These are phyloP conservation scores for Camellia sinensis DNA, from an alignment of 148 eudicot genomes.

Conservation along the genomic window DNA sequence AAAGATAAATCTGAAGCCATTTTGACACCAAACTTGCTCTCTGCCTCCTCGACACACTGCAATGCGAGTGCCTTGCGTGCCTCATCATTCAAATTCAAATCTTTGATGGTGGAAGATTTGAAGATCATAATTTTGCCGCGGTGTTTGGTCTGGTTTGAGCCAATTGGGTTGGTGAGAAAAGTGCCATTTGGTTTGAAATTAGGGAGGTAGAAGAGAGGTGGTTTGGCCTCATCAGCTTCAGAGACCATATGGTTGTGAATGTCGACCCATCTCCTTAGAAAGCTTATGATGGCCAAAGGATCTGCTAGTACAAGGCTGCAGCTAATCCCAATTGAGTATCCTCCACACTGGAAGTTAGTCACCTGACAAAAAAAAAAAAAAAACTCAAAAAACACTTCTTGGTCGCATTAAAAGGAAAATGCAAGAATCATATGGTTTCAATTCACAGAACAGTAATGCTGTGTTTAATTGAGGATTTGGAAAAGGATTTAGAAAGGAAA, in stretches of 20 bases:
- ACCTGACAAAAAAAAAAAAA: slow-evolving; percentile 29
- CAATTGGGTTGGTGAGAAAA: background rate
- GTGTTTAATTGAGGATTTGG: too few relatives aligned
- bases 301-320: slow-evolving; percentile 49
- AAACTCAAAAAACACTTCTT: too few relatives aligned
- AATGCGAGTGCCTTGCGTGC: slow-evolving; percentile 20
- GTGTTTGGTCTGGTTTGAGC: slow-evolving; percentile 1
- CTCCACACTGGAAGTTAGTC: slow-evolving; percentile 53
- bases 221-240: slow-evolving; percentile 12
- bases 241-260: slow-evolving; percentile 30
- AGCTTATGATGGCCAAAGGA: slow-evolving; percentile 35
- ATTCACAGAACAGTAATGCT: too few relatives aligned
- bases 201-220: slow-evolving; percentile 33
- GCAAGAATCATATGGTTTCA: too few relatives aligned
- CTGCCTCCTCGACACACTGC: slow-evolving; percentile 32
- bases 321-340: slow-evolving; percentile 50
- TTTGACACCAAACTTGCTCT: slow-evolving; percentile 24
- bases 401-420: too few relatives aligned
- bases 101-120: slow-evolving; percentile 11
- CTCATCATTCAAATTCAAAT: background rate
- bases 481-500: too few relatives aligned
- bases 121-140: slow-evolving; percentile 29
- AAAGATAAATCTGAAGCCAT: slow-evolving; percentile 24
- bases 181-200: slow-evolving; percentile 15
- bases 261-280: slow-evolving; percentile 44